phyloP scores from a whole-genome alignment of 306 rosid genomes.

The Echinosophora koreensis region DNA sequence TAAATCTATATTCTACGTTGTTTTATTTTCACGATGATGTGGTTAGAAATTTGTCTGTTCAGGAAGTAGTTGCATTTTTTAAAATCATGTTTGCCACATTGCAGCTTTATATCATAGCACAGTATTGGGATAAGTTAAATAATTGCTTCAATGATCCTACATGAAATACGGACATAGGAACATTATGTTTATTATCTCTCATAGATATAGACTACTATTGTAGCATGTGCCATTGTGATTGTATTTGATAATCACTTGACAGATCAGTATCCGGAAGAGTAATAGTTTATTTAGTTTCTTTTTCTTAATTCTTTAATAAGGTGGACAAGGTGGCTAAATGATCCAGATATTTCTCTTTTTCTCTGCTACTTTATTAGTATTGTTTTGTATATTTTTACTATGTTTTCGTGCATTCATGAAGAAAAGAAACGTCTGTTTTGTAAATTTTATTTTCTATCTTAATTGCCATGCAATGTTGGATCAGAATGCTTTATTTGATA shows the following conservation, averaged over 20 bases:
- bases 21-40: constrained; percentile 22
- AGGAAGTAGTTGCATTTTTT: constrained; percentile 17
- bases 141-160: constrained; percentile 11
- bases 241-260: not conserved
- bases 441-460: not conserved
- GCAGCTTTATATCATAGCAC: not conserved
- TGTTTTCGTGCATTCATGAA: constrained; percentile 11
- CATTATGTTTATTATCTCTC: too few relatives aligned
- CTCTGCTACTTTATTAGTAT: not conserved
- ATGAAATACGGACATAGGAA: constrained; percentile 10
- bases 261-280: not conserved
- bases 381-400: constrained; percentile 6
- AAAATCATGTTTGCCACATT: not conserved
- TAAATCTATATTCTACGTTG: constrained; percentile 29
- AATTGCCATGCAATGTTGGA: not conserved
- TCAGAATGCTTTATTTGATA: not conserved
- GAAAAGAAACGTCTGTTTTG: not conserved
- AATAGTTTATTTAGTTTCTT: constrained; percentile 23
- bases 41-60: not conserved
- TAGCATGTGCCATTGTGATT: not conserved
- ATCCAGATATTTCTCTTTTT: not conserved
- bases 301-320: constrained; percentile 4
- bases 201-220: not conserved
- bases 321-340: not conserved
- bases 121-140: not conserved